Percentiles rank a stretch among this genome's conserved stretches.
Evolutionary conservation across 2,329 filamentous ascomycete species (phyloP).

Genomic region (Cercospora zeina): DNA sequence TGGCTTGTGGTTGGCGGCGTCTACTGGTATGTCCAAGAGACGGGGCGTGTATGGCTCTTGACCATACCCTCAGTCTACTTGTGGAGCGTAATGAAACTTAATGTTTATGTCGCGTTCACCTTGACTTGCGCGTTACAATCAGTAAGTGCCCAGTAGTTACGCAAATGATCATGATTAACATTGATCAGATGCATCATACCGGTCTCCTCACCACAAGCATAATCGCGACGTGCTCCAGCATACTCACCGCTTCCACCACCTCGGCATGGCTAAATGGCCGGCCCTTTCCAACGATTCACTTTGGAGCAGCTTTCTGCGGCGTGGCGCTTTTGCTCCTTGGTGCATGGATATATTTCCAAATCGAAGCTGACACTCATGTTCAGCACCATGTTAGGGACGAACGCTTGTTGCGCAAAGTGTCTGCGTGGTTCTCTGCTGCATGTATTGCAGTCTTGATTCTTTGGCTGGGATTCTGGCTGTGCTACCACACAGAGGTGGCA

Average conservation of each 20-base stretch:
- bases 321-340: constrained; percentile 34
- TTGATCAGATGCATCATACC: constrained; percentile 44
- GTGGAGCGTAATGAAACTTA: constrained; percentile 39
- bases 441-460: constrained; percentile 48
- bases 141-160: constrained; percentile 22
- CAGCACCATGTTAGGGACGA: constrained; percentile 5
- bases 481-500: constrained; percentile 44
- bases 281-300: constrained; percentile 35
- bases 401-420: constrained; percentile 24
- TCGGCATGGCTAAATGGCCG: constrained; percentile 40
- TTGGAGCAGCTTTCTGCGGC: constrained; percentile 31
- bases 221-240: constrained; percentile 43
- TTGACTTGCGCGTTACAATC: constrained; percentile 33
- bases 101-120: constrained; percentile 34
- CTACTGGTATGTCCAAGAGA: constrained; percentile 42
- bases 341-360: constrained; percentile 37
- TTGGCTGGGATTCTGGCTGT: constrained; percentile 45
- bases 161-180: too few species aligned
- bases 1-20: constrained; percentile 42
- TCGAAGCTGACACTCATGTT: constrained; percentile 25
- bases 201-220: constrained; percentile 45
- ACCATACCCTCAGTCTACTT: constrained; percentile 42
- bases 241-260: constrained; percentile 38
- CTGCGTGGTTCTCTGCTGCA: constrained; percentile 41
- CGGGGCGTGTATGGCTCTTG: constrained; percentile 45